Evolutionary conservation across 257 asterid genomes (phyloP), one percentile per base, ranked within the genome.

Genomic region (Plantago elongata): DNA sequence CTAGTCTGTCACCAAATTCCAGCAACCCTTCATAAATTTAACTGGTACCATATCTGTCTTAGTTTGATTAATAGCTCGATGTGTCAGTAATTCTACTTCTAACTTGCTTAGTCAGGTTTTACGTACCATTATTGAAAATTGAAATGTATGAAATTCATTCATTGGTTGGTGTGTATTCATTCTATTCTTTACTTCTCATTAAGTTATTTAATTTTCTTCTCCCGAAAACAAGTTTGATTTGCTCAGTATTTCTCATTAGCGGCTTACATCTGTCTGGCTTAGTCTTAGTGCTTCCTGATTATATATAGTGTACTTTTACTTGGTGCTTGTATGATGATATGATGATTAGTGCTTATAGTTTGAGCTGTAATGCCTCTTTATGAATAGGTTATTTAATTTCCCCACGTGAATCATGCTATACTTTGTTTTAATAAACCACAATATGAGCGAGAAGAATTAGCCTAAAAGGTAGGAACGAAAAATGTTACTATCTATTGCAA

Each of bases 1-100:
- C 46, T 60, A 10, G 66, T 42, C 56, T 9, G 22, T 18, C 3
- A 4, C 51, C 62, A 57, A 74, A 17, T 52, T 55, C 57, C 67
- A 51, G 62, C 52, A 65, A 61, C 72, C 78, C 55, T 63, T 54
- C 71, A 68, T 71, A 76, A 83, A 94, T 88, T 88, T 81, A 76
- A 58, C 13, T 16, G 18, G 51, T 57, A 72, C 11, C 43, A 38
- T 18, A 7, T 61, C 58, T 61, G 47, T 57, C 61, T 59, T 16
- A 45, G 61, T 46, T 71, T 74, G 57, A 22, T 12, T 34, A 44
- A n/a, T 16, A 16, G 37, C 60, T 58, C 56, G 14, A 4, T 59
- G 45, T 46, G 30, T 37, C 40, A 29, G 54, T 45, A 52, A 42
- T 18, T 45, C 51, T 42, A 55, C 15, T 62, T 38, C 45, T 13